Base-by-base conservation (phyloP, 1,284 basidiomycete species). In the Sutorius eximius region DNA sequence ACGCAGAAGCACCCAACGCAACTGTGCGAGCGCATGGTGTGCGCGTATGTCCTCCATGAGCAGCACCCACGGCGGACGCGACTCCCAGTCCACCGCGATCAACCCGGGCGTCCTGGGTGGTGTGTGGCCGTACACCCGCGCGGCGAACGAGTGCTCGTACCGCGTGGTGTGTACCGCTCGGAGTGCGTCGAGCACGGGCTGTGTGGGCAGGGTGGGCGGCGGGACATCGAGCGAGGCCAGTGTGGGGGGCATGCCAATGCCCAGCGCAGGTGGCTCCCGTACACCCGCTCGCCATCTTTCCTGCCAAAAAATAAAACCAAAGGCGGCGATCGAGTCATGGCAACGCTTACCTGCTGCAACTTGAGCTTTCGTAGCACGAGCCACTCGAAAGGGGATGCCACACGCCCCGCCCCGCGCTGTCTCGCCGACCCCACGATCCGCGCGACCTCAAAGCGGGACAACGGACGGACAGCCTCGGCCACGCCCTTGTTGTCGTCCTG, bases 11-110 rank as follows among this genome's bases (percentile, higher is more conserved):
- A 13, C 12, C 49, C 20, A 18, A 61, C 59, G 49, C 61, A 41
- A 89, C 88, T 85, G 82, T 42, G 78, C 72, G 18, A 87, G 65
- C 1, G 67, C 62, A 62, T 83, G 78, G 70, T 91, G 88, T 5
- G 80, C 80, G 48, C 79, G 75, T 44, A 91, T 76, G 59, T 91
- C 87, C 30, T 71, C 67, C 85, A 90, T 86, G 38, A 91, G 77
- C 34, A 78, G 71, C 78, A 85, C 85, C 89, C 89, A 91, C 0
- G 86, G 82, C 3, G 86, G 71, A 38, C 71, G 71, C 2, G 80
- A 82, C 63, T 87, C 82, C 87, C 87, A 91, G 67, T 91, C 88
- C 16, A 85, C 74, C 15, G 81, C 76, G 43, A 89, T 57, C 50
- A 74, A 53, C 36, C 73, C 71, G 29, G 69, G 62, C 40, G 67